Evolutionary conservation across 2,329 filamentous ascomycete species (phyloP), one percentile per base, ranked within the genome.

Genomic region (Rasamsonia emersonii): DNA sequence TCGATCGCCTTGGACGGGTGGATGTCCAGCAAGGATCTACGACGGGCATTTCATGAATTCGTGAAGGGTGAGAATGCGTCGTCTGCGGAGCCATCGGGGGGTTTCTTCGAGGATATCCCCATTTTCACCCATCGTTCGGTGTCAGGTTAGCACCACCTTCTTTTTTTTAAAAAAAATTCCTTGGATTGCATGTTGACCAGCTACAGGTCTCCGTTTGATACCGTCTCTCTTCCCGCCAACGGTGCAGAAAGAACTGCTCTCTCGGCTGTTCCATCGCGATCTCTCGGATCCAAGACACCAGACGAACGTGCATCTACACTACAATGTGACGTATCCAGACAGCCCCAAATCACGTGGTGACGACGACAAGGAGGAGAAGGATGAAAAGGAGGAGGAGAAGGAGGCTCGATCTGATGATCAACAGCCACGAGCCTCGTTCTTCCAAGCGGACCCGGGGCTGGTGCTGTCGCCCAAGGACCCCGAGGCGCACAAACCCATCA

Each of bases 231-330:
- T 96, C 7, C 79, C 86, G 4, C 70, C 73, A 10, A 49, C 63
- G 4, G 66, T 83, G 9, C 91, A 98, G 54, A 63, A 69, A 37
- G 61, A 65, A 21, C 67, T 96, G 3, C 69, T 96, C 4, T 75
- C 75, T 26, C 76, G 74, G 33, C 71, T 94, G 40, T 66, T 95
- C 18, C 84, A 93, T 59, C 72, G 73, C 30, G 82, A 93, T 54
- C 72, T 93, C 10, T 77, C 77, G 39, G 74, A 82, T 42, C 75
- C 77, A 3, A 54, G 64, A 3, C 86, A 96, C 54, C 74, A 82
- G 50, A 96, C 88, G 32, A 98, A 96, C 57, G 65, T 96, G n/a
- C 82, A 93, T 58, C 68, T 86, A 2, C 84, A 93, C 59, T 85
- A 89, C 57, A 53, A 77, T 18, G 55, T 93, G 4, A 68, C 73